Percentiles rank a stretch among this genome's conserved stretches.
Conservation (phyloP, 305 asterid genomes). For the Fraxinus paxiana region DNA sequence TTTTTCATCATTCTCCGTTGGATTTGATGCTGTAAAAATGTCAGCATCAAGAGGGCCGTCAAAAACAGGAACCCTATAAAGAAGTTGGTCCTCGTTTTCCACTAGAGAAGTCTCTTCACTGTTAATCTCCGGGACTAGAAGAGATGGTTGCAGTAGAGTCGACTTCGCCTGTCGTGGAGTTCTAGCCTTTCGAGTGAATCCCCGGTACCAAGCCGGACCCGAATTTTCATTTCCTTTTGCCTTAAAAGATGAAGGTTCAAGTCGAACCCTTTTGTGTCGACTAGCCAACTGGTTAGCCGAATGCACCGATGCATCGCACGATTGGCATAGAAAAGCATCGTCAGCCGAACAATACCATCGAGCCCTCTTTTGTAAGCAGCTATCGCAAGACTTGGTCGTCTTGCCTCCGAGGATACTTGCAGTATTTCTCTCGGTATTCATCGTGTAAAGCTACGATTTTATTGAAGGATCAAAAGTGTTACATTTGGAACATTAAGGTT, state of each 20-base stretch:
- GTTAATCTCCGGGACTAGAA: conserved; percentile 54
- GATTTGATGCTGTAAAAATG: conserved; percentile 20
- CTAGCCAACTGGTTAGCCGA: conserved; percentile 66
- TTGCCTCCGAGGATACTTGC: conserved; percentile 55
- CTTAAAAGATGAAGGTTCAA: conserved; percentile 36
- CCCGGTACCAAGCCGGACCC: conserved; percentile 57
- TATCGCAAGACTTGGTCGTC: conserved; percentile 68
- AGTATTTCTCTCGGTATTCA: conserved; percentile 33
- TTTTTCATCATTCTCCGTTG: conserved; percentile 13
- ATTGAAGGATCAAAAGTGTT: neutral
- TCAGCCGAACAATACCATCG: conserved; percentile 76
- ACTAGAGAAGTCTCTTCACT: conserved; percentile 32
- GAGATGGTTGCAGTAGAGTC: neutral
- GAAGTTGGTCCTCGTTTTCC: conserved; percentile 50
- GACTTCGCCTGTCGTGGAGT: conserved; percentile 46
- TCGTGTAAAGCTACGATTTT: neutral
- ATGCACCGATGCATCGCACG: conserved; percentile 60
- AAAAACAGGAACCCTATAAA: conserved; percentile 53
- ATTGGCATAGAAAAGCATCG: conserved; percentile 76
- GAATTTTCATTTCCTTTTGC: neutral
- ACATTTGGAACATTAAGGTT: neutral
- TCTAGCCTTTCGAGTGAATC: conserved; percentile 62
- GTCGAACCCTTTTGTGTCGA: conserved; percentile 61
- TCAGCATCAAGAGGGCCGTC: conserved; percentile 36
- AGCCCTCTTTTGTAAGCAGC: conserved; percentile 59